These are phyloP conservation scores for Parascedosporium putredinis DNA, from an alignment of 2,329 filamentous ascomycete genomes.

Conservation along the genomic window DNA sequence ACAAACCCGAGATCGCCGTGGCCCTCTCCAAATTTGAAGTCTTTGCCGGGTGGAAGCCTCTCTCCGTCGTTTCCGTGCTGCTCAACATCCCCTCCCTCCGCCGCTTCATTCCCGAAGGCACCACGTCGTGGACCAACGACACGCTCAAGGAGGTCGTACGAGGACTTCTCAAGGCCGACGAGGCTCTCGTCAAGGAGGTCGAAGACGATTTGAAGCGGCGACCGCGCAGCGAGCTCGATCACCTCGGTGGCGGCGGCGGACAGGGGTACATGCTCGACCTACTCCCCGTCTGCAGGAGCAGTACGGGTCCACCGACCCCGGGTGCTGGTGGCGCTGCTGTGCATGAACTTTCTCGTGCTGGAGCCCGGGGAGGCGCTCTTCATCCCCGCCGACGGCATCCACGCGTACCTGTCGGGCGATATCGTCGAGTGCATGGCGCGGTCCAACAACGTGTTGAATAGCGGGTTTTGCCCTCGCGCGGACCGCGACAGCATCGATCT, in stretches of 20 bases:
- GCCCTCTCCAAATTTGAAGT: constrained; percentile 63
- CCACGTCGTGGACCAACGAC: constrained; percentile 42
- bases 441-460: constrained; percentile 64
- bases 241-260: constrained; percentile 20
- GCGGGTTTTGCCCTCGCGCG: constrained; percentile 59
- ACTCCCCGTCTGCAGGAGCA: constrained; percentile 52
- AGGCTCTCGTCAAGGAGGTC: constrained; percentile 39
- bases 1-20: constrained; percentile 72
- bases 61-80: constrained; percentile 46
- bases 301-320: constrained; percentile 54
- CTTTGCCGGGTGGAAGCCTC: constrained; percentile 64
- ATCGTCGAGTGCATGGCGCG: constrained; percentile 74
- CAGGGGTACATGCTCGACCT: constrained; percentile 53
- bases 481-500: constrained; percentile 54
- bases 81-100: constrained; percentile 46
- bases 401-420: constrained; percentile 62
- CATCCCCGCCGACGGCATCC: constrained; percentile 63
- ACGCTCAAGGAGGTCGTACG: constrained; percentile 45
- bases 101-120: constrained; percentile 36
- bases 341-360: constrained; percentile 65
- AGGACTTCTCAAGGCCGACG: constrained; percentile 42
- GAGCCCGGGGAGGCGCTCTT: constrained; percentile 56
- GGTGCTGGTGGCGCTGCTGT: constrained; percentile 57
- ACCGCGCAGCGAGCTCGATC: constrained; percentile 34
- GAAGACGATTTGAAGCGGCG: constrained; percentile 40